A percentile compares a stretch with the other conserved stretches of the same genome.
Evolutionary conservation across 495 filamentous ascomycete species (phyloP).

Genomic region (Xylaria flabelliformis): DNA sequence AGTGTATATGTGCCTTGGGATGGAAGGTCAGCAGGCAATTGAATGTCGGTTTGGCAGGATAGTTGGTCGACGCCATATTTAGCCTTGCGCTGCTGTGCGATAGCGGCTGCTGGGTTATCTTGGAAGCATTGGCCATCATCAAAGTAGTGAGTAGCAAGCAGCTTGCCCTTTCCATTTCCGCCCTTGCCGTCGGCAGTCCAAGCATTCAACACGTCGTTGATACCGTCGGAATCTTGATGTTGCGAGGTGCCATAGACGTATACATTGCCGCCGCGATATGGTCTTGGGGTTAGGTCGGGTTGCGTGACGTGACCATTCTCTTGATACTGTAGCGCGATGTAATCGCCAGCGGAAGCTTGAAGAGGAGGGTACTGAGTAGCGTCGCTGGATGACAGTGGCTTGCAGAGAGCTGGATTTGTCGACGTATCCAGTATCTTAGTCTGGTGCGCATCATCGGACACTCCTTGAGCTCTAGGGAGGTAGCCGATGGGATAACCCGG

Average conservation of each 20-base stretch:
- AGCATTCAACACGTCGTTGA: constrained; percentile 69
- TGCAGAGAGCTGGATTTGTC: constrained; percentile 46
- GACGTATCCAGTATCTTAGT: constrained; percentile 50
- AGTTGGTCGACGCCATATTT: constrained; percentile 58
- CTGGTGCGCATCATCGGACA: constrained; percentile 54
- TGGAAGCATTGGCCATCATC: constrained; percentile 90
- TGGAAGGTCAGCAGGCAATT: constrained; percentile 63
- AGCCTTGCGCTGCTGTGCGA: constrained; percentile 60
- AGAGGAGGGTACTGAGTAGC: constrained; percentile 65
- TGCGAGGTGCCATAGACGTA: constrained; percentile 78
- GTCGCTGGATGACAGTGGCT: constrained; percentile 59
- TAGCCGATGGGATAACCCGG: constrained; percentile 73
- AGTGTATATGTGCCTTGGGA: constrained; percentile 67
- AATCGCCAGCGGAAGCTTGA: constrained; percentile 68
- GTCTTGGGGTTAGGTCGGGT: constrained; percentile 65
- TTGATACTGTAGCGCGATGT: constrained; percentile 74
- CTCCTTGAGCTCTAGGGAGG: constrained; percentile 54
- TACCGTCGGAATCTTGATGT: constrained; percentile 61
- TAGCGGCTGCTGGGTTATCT: constrained; percentile 55
- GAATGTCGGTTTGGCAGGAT: constrained; percentile 79
- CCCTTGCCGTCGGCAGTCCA: constrained; percentile 82
- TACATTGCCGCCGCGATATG: constrained; percentile 72
- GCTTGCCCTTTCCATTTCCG: constrained; percentile 73
- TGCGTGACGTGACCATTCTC: constrained; percentile 90
- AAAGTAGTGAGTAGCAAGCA: constrained; percentile 75